A percentile compares a stretch with the other conserved stretches of the same genome.
Evolutionary conservation across 2,329 filamentous ascomycete species (phyloP).

Genomic region (Botryosphaeria dothidea): DNA sequence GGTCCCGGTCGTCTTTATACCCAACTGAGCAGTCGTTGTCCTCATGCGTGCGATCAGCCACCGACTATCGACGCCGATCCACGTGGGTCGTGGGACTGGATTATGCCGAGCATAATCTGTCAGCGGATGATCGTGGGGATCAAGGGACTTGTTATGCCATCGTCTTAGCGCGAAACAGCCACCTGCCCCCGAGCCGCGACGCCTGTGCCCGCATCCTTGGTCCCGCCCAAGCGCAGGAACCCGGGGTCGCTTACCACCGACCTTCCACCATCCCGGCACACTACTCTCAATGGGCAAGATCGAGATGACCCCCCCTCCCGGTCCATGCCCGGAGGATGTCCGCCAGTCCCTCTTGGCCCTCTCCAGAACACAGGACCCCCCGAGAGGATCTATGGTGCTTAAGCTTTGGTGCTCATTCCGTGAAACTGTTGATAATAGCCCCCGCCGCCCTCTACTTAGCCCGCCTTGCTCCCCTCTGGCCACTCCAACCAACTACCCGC

Average conservation of each 20-base stretch:
- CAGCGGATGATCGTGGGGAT: background rate
- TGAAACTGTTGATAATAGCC: conserved; percentile 12
- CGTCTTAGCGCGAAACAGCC: conserved; percentile 16
- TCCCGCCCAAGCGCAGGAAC: conserved; percentile 1
- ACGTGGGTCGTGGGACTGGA: conserved; percentile 1
- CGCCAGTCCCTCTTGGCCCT: background rate
- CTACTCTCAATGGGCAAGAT: background rate
- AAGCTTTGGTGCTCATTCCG: background rate
- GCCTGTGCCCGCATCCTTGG: background rate
- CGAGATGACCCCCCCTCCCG: background rate
- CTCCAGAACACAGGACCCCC: background rate
- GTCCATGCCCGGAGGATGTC: conserved; percentile 2
- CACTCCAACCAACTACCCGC: background rate
- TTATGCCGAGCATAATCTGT: conserved; percentile 10
- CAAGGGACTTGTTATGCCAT: background rate
- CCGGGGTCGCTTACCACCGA: conserved; percentile 7
- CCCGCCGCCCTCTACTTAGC: background rate
- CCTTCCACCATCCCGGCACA: background rate
- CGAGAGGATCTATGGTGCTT: background rate
- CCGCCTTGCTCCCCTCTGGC: background rate
- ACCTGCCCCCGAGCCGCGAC: background rate
- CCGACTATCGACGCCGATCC: conserved; percentile 14
- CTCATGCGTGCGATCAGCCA: background rate
- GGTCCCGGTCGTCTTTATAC: background rate
- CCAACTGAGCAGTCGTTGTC: conserved; percentile 4